Evolutionary conservation across 768 basidiomycete genomes (phyloP).

Genomic region (Termitomyces sp.): DNA sequence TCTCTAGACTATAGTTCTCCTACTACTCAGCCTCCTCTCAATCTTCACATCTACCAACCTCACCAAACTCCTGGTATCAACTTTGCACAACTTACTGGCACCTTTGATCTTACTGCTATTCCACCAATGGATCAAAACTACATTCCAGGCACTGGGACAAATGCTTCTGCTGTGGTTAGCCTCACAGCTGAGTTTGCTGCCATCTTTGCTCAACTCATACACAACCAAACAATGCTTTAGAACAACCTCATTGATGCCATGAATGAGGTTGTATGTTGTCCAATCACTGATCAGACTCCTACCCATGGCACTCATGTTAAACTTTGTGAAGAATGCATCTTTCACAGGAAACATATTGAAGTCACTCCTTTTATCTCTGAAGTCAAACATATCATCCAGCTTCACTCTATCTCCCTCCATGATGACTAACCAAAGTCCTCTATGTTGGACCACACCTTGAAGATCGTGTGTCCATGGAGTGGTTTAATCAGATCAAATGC

Average conservation of each 20-base stretch:
- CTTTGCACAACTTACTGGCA: not conserved
- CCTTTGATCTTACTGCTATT: not conserved
- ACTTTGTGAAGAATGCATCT: too few species aligned
- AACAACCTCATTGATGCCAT: not conserved
- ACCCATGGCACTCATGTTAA: too few species aligned
- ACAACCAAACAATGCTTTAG: not conserved
- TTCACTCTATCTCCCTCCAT: too few species aligned
- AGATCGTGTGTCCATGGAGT: not conserved
- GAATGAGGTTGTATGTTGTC: too few species aligned
- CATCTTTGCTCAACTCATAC: not conserved
- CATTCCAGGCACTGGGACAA: too few species aligned
- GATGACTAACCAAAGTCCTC: not conserved
- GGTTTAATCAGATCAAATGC: not conserved
- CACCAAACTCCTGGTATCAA: not conserved
- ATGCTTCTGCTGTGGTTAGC: too few species aligned
- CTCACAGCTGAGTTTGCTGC: not conserved
- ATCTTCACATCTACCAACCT: too few species aligned
- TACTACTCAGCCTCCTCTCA: not conserved
- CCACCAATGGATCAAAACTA: too few species aligned
- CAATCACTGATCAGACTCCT: not conserved
- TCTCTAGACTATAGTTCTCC: not conserved
- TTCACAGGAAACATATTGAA: not conserved
- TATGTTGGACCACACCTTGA: not conserved
- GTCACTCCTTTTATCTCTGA: not conserved
- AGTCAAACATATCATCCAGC: not conserved